Base-by-base conservation (phyloP, 2,329 filamentous ascomycete genomes). In the Graphium sp. region DNA sequence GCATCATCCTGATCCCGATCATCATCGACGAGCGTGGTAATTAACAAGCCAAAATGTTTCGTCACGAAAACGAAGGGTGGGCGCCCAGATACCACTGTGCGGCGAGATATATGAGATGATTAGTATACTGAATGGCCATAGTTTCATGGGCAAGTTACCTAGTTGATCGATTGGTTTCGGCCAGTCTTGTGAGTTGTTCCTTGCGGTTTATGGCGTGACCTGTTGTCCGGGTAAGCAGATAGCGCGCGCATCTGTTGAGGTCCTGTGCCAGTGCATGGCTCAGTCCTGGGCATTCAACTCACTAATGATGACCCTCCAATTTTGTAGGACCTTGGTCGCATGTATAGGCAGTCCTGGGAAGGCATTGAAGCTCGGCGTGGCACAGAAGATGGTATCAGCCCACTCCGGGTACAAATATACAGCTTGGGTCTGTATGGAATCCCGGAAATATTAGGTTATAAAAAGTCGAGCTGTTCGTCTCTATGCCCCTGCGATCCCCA, bases 301-400 rank as follows among this genome's bases (percentile, higher is more conserved):
- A 32, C 31, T 25, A 11, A 32, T 29, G n/a, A n/a, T n/a, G 21
- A 58, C 48, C 32, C 55, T 59, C 61, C 62, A 69, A 29, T 57
- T 55, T 11, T 50, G 36, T 12, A 70, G 40, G 37, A 68, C 61
- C 30, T 50, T 54, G n/a, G 56, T 63, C 2, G 60, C 58, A 37
- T 66, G 58, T 13, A 69, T 53, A 0, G 62, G 62, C 5, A 66
- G 44, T 1, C 62, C 62, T 0, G 63, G 62, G 36, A 66, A 67
- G 1, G 52, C 48, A 30, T 59, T 56, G 37, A 67, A 69, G 2
- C 57, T 63, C 1, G 62, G 66, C 0, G 58, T 59, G 3, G 53
- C 57, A 35, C 59, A 64, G 41, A 60, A 64, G 38, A 62, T 65
- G 5, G 52, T 59, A n/a, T 53, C 49, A 19, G 56, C 40, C 7